Conservation (phyloP, 306 rosid genomes). For the Glycine tomentella region DNA sequence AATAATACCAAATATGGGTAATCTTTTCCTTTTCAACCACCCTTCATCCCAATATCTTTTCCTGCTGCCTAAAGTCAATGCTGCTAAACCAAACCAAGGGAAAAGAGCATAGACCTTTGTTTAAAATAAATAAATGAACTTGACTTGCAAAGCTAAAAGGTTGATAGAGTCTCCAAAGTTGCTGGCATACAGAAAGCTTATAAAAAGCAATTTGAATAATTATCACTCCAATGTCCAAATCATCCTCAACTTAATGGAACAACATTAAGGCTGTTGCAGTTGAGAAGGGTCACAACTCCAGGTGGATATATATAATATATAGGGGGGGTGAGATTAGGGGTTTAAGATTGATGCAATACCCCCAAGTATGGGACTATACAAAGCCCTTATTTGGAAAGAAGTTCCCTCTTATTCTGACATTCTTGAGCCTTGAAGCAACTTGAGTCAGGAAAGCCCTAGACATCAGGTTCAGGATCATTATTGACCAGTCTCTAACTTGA, state of each 20-base stretch:
- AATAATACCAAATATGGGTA: background rate
- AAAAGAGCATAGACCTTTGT: background rate
- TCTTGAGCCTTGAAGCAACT: constrained; percentile 37
- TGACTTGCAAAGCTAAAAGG: constrained; percentile 5
- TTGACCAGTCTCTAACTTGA: constrained; percentile 46
- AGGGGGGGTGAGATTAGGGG: background rate
- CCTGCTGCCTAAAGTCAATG: constrained; percentile 26
- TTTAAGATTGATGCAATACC: constrained; percentile 7
- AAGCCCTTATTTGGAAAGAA: constrained; percentile 42
- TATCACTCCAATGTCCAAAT: constrained; percentile 9
- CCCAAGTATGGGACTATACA: constrained; percentile 30
- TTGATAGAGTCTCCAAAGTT: background rate
- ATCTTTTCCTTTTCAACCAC: background rate
- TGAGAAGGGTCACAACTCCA: constrained; percentile 21
- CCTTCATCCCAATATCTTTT: background rate
- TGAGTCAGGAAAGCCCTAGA: constrained; percentile 32
- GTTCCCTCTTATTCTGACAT: constrained; percentile 48
- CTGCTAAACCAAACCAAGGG: constrained; percentile 9
- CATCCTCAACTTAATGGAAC: constrained; percentile 43
- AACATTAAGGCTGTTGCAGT: constrained; percentile 25
- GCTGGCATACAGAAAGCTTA: constrained; percentile 10
- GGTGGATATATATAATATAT: background rate
- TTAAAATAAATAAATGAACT: constrained; percentile 30
- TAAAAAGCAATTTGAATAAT: constrained; percentile 15
- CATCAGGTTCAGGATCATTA: constrained; percentile 43